Evolutionary conservation across 2,329 filamentous ascomycete genomes (phyloP).

Genomic region (Penicillium hesseltinei): DNA sequence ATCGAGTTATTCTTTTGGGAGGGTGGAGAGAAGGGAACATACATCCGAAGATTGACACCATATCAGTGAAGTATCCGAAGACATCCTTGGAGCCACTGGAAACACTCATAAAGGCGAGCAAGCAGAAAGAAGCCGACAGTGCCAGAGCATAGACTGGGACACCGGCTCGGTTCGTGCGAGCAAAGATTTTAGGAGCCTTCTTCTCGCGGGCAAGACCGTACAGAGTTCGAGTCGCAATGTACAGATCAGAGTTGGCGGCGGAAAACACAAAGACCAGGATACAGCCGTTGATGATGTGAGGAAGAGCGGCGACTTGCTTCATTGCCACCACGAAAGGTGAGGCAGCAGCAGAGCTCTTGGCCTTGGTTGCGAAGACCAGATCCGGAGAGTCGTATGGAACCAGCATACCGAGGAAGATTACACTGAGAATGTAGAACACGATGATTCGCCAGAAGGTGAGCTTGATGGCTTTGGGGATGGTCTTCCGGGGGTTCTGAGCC

Average conservation of each 20-base stretch:
- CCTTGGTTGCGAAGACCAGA: conserved; percentile 44
- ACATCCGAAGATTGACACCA: conserved; percentile 60
- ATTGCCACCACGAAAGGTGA: conserved; percentile 74
- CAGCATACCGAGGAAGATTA: conserved; percentile 66
- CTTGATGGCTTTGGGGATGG: conserved; percentile 71
- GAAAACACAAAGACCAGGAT: conserved; percentile 72
- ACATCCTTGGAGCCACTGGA: conserved; percentile 54
- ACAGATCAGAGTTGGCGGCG: conserved; percentile 72
- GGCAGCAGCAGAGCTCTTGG: conserved; percentile 50
- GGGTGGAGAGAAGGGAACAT: background rate
- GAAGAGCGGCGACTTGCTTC: conserved; percentile 54
- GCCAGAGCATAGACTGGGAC: conserved; percentile 65
- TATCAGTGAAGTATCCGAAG: conserved; percentile 63
- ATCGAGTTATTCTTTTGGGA: background rate
- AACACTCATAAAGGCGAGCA: conserved; percentile 66
- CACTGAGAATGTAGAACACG: conserved; percentile 69
- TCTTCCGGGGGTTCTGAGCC: conserved; percentile 63
- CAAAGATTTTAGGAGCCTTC: conserved; percentile 67
- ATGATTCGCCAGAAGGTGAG: conserved; percentile 72
- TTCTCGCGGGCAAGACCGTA: conserved; percentile 69
- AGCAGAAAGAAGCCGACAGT: conserved; percentile 58
- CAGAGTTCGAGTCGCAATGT: conserved; percentile 70
- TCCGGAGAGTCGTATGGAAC: conserved; percentile 61
- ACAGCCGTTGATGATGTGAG: conserved; percentile 67
- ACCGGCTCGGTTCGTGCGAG: conserved; percentile 64